A percentile compares a stretch with the other conserved stretches of the same genome.
These are phyloP conservation scores for Remersonia thermophila DNA, from an alignment of 2,329 filamentous ascomycete species.

Conservation along the genomic window DNA sequence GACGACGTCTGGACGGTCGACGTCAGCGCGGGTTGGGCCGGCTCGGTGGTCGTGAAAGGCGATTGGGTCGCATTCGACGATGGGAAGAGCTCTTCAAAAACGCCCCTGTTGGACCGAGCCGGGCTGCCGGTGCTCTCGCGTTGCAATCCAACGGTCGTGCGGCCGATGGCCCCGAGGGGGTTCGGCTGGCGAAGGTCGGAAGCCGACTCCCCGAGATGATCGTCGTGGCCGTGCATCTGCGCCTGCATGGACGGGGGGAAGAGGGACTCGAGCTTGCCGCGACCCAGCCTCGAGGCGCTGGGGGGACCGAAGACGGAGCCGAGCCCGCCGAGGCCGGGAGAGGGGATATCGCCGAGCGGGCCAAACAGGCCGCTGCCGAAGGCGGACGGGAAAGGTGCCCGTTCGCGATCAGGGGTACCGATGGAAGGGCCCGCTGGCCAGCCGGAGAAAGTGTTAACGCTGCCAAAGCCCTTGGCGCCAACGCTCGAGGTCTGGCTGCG, in stretches of 20 bases:
- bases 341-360: constrained; percentile 65
- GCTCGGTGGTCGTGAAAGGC: constrained; percentile 29
- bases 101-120: constrained; percentile 39
- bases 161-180: constrained; percentile 55
- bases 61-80: constrained; percentile 24
- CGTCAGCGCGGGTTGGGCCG: constrained; percentile 24
- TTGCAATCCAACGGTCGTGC: constrained; percentile 42
- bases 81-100: constrained; percentile 44
- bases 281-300: constrained; percentile 51
- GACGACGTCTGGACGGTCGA: constrained; percentile 22
- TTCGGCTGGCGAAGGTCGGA: constrained; percentile 49
- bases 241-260: constrained; percentile 86
- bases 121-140: constrained; percentile 48
- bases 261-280: constrained; percentile 73
- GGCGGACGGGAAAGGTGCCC: constrained; percentile 41
- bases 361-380: constrained; percentile 75
- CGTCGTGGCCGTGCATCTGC: constrained; percentile 67
- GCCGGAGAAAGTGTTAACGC: constrained; percentile 48
- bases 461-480: constrained; percentile 61
- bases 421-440: constrained; percentile 48
- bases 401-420: constrained; percentile 55
- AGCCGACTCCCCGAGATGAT: constrained; percentile 41
- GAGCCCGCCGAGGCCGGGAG: constrained; percentile 55
- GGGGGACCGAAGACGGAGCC: constrained; percentile 58
- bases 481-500: constrained; percentile 88